phyloP scores from a whole-genome alignment of 371 early-diverging fungal species.

The Syncephalastrum monosporum region DNA sequence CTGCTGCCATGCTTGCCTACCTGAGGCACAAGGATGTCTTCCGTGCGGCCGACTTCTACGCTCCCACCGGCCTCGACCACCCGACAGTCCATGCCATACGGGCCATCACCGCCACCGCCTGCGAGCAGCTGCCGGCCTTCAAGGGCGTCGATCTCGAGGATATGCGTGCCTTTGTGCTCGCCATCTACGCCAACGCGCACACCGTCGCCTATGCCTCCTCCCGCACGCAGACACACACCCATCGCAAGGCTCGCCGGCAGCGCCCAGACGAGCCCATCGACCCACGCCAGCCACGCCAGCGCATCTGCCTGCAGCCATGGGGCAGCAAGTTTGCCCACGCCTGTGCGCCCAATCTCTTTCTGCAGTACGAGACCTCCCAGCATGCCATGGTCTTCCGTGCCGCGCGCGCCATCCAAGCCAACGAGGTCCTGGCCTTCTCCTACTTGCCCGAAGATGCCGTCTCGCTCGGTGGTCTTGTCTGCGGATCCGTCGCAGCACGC shows the following conservation, averaged over 20 bases:
- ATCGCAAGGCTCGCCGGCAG: slow-evolving; percentile 24
- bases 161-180: slow-evolving; percentile 36
- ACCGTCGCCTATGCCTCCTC: slow-evolving; percentile 32
- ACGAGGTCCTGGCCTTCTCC: slow-evolving; percentile 39
- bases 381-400: slow-evolving; percentile 41
- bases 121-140: slow-evolving; percentile 21
- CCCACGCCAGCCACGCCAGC: slow-evolving; percentile 1
- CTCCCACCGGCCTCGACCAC: slow-evolving; percentile 29
- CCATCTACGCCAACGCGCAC: slow-evolving; percentile 52
- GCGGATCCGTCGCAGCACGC: slow-evolving; percentile 34
- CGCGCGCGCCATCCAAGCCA: slow-evolving; percentile 26
- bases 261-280: slow-evolving; percentile 1
- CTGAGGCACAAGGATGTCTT: slow-evolving; percentile 32
- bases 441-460: slow-evolving; percentile 49
- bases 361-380: slow-evolving; percentile 35
- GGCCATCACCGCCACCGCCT: slow-evolving; percentile 10
- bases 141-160: slow-evolving; percentile 24
- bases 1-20: slow-evolving; percentile 50
- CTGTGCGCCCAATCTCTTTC: slow-evolving; percentile 47
- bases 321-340: slow-evolving; percentile 50
- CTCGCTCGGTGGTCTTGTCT: slow-evolving; percentile 40
- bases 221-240: slow-evolving; percentile 29
- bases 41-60: slow-evolving; percentile 24
- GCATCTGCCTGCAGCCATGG: slow-evolving; percentile 42
- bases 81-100: slow-evolving; percentile 29